Evolutionary conservation across 257 asterid genomes (phyloP).

Genomic region (Przewalskia tangutica): DNA sequence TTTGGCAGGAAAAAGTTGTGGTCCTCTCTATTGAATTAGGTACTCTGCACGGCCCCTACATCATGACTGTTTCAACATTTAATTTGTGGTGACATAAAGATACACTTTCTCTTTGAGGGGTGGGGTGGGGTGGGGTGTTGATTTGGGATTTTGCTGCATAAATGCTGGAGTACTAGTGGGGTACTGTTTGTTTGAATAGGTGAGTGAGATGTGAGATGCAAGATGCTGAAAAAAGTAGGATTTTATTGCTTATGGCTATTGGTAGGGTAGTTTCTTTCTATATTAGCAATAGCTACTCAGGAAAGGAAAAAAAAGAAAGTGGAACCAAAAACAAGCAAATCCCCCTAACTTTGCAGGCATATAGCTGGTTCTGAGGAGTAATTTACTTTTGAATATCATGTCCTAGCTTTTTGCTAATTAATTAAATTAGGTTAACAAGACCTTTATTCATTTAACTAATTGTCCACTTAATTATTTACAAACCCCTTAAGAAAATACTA

Average conservation of each 20-base stretch:
- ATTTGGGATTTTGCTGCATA: neutral
- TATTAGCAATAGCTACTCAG: slow-evolving; percentile 7
- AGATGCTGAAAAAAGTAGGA: slow-evolving; percentile 5
- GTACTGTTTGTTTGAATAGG: neutral
- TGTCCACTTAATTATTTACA: no score
- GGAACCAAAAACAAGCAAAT: slow-evolving; percentile 17
- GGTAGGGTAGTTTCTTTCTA: slow-evolving; percentile 7
- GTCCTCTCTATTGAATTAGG: slow-evolving; percentile 17
- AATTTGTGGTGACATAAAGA: slow-evolving; percentile 4
- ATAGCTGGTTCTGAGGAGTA: slow-evolving; percentile 1
- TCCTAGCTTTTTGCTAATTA: neutral
- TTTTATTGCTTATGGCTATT: neutral
- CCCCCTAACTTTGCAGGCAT: slow-evolving; percentile 29
- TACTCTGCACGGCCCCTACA: slow-evolving; percentile 4
- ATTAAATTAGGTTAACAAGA: neutral
- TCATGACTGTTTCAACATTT: slow-evolving; percentile 6
- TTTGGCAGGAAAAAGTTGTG: slow-evolving; percentile 5
- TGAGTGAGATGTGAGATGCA: slow-evolving; percentile 15
- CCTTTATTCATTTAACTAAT: neutral
- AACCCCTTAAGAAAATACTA: no score
- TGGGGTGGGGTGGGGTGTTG: neutral
- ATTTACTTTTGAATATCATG: slow-evolving; percentile 4
- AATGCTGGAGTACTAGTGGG: neutral
- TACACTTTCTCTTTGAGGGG: neutral
- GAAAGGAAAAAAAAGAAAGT: slow-evolving; percentile 9